Conservation (phyloP, 2,329 filamentous ascomycete species). For the Rachicladosporium sp. region DNA sequence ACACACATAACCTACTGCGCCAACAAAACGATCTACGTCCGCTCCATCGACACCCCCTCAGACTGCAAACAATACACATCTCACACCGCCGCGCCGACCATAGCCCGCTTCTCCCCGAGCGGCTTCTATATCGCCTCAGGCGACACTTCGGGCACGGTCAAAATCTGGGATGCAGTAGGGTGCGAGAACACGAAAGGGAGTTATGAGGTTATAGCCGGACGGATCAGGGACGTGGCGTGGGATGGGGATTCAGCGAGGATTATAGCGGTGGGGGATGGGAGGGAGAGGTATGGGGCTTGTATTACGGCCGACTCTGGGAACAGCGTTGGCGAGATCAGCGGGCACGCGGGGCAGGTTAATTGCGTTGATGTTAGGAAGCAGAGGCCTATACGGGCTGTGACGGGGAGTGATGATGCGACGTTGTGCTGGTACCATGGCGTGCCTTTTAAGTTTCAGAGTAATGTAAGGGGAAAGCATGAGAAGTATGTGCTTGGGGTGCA, state of each 20-base stretch:
- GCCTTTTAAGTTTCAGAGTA: conserved; percentile 92
- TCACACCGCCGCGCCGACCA: conserved; percentile 78
- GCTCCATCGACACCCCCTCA: conserved; percentile 82
- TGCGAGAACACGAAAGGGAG: conserved; percentile 86
- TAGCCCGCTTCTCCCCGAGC: conserved; percentile 86
- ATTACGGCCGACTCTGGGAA: conserved; percentile 94
- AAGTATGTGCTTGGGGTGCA: conserved; percentile 80
- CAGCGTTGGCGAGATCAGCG: conserved; percentile 84
- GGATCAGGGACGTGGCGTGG: conserved; percentile 95
- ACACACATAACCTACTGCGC: conserved; percentile 88
- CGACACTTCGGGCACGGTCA: conserved; percentile 70
- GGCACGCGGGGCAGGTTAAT: conserved; percentile 85
- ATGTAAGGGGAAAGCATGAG: conserved; percentile 64
- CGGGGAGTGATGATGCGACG: conserved; percentile 78
- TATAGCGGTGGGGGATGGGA: conserved; percentile 90
- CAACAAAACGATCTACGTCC: conserved; percentile 91
- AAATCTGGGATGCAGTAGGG: conserved; percentile 81
- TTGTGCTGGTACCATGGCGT: conserved; percentile 88
- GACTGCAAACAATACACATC: conserved; percentile 80
- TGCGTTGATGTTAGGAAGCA: conserved; percentile 80
- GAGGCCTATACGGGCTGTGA: conserved; percentile 80
- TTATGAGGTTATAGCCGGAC: conserved; percentile 85
- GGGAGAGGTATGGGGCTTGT: conserved; percentile 85
- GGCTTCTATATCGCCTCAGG: conserved; percentile 92
- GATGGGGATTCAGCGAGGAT: conserved; percentile 93